Percentiles rank a stretch among this genome's conserved stretches.
These are phyloP conservation scores for Aspergillus ellipticus DNA, from an alignment of 495 filamentous ascomycete species.

Conservation along the genomic window DNA sequence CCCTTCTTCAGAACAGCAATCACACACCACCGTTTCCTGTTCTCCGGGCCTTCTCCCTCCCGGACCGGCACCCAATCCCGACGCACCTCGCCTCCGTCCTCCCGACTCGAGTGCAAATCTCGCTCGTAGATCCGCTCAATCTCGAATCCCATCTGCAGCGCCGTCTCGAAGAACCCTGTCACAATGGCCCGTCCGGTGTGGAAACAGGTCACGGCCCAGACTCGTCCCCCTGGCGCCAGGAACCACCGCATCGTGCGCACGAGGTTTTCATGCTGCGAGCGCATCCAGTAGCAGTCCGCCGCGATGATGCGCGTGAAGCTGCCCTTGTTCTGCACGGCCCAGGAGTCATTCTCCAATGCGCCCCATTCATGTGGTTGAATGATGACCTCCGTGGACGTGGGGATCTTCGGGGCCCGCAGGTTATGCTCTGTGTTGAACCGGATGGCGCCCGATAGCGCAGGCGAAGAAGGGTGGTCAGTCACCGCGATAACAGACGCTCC, in stretches of 20 bases:
- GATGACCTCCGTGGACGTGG: constrained; percentile 15
- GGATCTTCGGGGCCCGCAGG: constrained; percentile 23
- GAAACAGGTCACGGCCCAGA: constrained; percentile 73
- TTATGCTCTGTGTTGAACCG: constrained; percentile 58
- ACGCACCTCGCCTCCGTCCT: constrained; percentile 52
- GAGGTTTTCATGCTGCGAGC: constrained; percentile 69
- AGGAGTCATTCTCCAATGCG: constrained; percentile 42
- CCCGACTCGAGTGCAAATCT: constrained; percentile 56
- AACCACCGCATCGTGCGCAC: constrained; percentile 68
- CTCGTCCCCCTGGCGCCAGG: constrained; percentile 52
- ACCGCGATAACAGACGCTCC: constrained; percentile 61
- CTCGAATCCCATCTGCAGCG: constrained; percentile 55
- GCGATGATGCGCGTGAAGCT: constrained; percentile 67
- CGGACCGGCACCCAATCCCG: constrained; percentile 55
- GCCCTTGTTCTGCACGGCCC: constrained; percentile 48
- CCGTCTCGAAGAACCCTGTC: constrained; percentile 66
- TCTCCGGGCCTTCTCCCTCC: constrained; percentile 62
- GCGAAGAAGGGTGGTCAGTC: constrained; percentile 75
- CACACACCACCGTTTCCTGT: constrained; percentile 75
- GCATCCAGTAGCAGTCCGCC: constrained; percentile 88
- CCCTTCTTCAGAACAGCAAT: constrained; percentile 59
- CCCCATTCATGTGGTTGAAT: constrained; percentile 77
- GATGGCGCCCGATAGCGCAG: constrained; percentile 58
- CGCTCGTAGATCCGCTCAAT: constrained; percentile 71
- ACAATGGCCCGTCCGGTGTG: constrained; percentile 79